Percentiles rank a stretch among this genome's conserved stretches.
These are phyloP conservation scores for Salvia miltiorrhiza DNA, from an alignment of 257 asterid species.

Conservation along the genomic window DNA sequence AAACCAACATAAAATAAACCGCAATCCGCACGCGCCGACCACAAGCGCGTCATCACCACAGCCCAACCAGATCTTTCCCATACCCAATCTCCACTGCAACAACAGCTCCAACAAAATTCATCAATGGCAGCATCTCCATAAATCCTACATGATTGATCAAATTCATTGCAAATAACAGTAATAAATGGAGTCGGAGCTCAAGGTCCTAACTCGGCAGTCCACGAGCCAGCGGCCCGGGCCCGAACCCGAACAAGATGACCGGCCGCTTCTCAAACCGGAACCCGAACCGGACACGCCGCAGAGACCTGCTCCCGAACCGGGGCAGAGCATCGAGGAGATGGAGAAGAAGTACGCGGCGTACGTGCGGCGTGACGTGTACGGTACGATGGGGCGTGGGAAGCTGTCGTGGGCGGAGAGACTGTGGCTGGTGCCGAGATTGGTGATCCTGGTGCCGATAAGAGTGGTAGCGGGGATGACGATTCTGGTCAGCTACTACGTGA, in stretches of 20 bases:
- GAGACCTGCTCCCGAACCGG: conserved; percentile 5
- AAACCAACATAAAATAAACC: not conserved
- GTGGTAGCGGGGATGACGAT: conserved; percentile 43
- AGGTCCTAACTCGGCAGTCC: conserved; percentile 36
- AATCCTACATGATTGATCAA: not conserved
- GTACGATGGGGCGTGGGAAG: conserved; percentile 72
- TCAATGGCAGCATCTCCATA: conserved; percentile 37
- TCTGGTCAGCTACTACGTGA: conserved; percentile 64
- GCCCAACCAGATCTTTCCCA: conserved; percentile 1
- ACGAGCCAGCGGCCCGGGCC: conserved; percentile 28
- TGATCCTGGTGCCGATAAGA: conserved; percentile 63
- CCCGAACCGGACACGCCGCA: conserved; percentile 11
- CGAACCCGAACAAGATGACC: conserved; percentile 45
- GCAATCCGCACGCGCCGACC: not conserved
- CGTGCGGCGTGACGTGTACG: conserved; percentile 73
- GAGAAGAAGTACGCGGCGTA: conserved; percentile 71
- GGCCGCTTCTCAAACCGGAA: conserved; percentile 67
- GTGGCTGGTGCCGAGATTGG: conserved; percentile 51
- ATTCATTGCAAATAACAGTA: not conserved
- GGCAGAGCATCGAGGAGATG: conserved; percentile 55
- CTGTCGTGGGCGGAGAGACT: conserved; percentile 60
- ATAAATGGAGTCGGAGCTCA: conserved; percentile 69
- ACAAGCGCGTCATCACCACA: not conserved
- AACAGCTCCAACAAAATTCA: conserved; percentile 10
- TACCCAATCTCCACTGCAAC: not conserved